phyloP scores from a whole-genome alignment of 163 green algal genomes.

The Scenedesmus sp. region DNA sequence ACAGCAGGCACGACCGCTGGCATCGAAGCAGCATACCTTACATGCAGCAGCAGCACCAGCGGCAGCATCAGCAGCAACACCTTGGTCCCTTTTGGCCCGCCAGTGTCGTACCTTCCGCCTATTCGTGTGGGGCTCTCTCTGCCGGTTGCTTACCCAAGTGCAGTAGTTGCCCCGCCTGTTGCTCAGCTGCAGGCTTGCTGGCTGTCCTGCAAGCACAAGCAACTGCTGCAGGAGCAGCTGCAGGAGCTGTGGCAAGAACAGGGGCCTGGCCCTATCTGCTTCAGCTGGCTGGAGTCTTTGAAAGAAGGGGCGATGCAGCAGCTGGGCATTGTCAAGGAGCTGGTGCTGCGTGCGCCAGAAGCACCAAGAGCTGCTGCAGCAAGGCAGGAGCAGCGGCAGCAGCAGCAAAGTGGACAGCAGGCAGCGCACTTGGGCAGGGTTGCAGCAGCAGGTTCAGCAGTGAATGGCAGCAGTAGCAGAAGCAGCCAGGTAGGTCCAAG shows the following conservation, averaged over 20 bases:
- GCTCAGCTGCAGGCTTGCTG: conserved; percentile 28
- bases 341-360: conserved; percentile 11
- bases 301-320: background rate
- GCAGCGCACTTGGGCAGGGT: background rate
- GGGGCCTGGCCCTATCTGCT: conserved; percentile 35
- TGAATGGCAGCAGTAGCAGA: background rate
- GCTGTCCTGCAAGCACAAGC: background rate
- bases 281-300: conserved; percentile 31
- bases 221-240: conserved; percentile 27
- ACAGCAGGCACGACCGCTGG: no score
- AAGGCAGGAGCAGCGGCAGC: conserved; percentile 30
- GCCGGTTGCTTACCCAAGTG: conserved; percentile 16
- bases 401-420: background rate
- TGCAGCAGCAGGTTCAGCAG: background rate
- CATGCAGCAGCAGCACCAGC: conserved; percentile 11
- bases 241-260: conserved; percentile 43
- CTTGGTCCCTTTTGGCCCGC: conserved; percentile 23
- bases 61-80: conserved; percentile 19
- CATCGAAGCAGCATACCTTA: background rate
- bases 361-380: background rate
- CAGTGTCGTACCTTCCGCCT: background rate
- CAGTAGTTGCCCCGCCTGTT: background rate
- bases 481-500: background rate
- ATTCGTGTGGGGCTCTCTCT: background rate
- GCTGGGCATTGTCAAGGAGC: conserved; percentile 7